Percentiles rank a stretch among this genome's conserved stretches.
Evolutionary conservation across 2,329 filamentous ascomycete species (phyloP).

Genomic region (Fusarium floridanum): DNA sequence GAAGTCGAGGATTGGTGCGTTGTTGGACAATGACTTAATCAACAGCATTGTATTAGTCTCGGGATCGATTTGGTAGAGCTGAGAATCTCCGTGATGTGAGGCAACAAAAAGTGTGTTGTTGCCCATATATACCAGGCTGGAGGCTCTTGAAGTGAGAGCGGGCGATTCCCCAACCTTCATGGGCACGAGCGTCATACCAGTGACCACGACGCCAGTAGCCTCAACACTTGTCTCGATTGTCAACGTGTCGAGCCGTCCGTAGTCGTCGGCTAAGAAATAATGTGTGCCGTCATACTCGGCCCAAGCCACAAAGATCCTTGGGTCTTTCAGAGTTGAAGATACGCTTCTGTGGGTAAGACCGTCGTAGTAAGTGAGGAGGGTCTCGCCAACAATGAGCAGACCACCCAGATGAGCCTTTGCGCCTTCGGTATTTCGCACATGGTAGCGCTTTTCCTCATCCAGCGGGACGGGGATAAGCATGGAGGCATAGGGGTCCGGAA

Average conservation of each 20-base stretch:
- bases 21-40: constrained; percentile 79
- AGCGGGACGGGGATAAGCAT: constrained; percentile 74
- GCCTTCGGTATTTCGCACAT: constrained; percentile 66
- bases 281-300: constrained; percentile 83
- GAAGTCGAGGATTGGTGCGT: constrained; percentile 93
- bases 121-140: constrained; percentile 82
- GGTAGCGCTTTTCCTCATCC: constrained; percentile 70
- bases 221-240: constrained; percentile 79
- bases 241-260: constrained; percentile 86
- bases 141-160: constrained; percentile 76
- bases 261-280: constrained; percentile 93
- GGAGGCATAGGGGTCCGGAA: constrained; percentile 67
- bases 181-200: constrained; percentile 75
- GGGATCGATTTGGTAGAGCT: constrained; percentile 75
- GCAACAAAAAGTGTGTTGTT: constrained; percentile 83
- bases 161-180: constrained; percentile 47
- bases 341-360: constrained; percentile 78
- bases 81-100: constrained; percentile 93
- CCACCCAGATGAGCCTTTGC: constrained; percentile 74
- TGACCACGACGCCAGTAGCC: constrained; percentile 74
- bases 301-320: constrained; percentile 94
- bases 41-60: constrained; percentile 66
- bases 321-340: constrained; percentile 74
- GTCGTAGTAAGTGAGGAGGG: constrained; percentile 86
- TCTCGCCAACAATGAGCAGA: constrained; percentile 82